Evolutionary conservation across 768 basidiomycete species (phyloP), one percentile per base, ranked within the genome.

Genomic region (Boletus rubroflammeus): DNA sequence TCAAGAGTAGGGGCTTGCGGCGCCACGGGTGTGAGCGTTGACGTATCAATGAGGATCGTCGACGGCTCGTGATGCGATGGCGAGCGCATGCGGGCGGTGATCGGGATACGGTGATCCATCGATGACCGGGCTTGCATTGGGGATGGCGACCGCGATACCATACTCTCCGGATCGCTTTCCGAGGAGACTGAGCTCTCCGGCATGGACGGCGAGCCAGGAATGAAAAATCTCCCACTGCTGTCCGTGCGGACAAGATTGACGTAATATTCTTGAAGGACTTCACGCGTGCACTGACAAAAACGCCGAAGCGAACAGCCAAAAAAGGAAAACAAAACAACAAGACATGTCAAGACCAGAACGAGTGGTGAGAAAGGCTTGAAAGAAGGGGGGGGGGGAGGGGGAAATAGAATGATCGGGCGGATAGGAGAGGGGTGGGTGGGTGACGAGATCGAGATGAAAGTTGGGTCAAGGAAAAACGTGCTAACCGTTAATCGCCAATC

Each of bases 401-500:
- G 40, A 29, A 31, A 38, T 32, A 25, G 25, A 34, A 42, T n/a
- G 31, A 35, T 47, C 25, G 41, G 47, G 48, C 50, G 49, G 51
- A 57, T 6, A n/a, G 47, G 55, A 55, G 50, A 54, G 47, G 56
- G 23, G n/a, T 17, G 23, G 50, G 39, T 19, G 19, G 47, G 34
- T 55, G 40, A 54, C 13, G 44, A 29, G 53, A 46, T 21, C 29
- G 51, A 50, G 38, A 54, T 50, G 50, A 48, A 47, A 39, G 49
- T 26, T 50, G 56, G 39, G 56, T 46, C 50, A 57, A 65, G 69
- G 57, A 63, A 70, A 19, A 73, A 69, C 57, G 47, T 73, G 73
- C 86, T 81, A 75, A 97, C 96, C 77, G 85, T 92, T 68, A 99
- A 77, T 63, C 86, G 81, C 96, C 97, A 99, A 66, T 97, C 93